phyloP scores from a whole-genome alignment of 306 rosid species.

The Coriaria nepalensis region DNA sequence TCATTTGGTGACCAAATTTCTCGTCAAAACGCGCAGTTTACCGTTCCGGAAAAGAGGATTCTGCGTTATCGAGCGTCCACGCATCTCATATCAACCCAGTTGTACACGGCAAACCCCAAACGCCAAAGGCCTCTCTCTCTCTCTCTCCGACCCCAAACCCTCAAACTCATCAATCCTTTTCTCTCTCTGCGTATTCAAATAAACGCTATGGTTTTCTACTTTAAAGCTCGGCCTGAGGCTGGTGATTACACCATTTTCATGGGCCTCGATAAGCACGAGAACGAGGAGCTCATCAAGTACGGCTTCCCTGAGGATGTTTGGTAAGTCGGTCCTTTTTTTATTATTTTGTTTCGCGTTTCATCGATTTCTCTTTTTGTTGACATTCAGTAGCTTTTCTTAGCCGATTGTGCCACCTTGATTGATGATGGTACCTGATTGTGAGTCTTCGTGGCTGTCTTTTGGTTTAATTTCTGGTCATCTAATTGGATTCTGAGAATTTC shows the following conservation, averaged over 20 bases:
- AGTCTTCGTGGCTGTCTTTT: too few species aligned
- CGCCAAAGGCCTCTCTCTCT: background rate
- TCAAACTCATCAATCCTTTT: conserved; percentile 4
- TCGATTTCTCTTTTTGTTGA: background rate
- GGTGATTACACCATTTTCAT: conserved; percentile 96
- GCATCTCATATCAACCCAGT: too few species aligned
- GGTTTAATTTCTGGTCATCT: too few species aligned
- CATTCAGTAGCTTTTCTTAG: too few species aligned
- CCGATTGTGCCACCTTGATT: too few species aligned
- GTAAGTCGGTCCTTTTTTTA: conserved; percentile 19
- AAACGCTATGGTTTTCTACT: conserved; percentile 77
- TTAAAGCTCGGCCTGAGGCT: conserved; percentile 90
- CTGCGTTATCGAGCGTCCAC: too few species aligned
- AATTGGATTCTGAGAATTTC: too few species aligned
- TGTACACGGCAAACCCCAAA: too few species aligned
- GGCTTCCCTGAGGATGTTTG: conserved; percentile 92
- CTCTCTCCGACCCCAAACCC: conserved; percentile 16
- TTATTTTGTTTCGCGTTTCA: background rate
- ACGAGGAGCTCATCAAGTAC: conserved; percentile 96
- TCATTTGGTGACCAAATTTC: too few species aligned
- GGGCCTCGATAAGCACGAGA: conserved; percentile 97
- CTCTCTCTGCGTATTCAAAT: conserved; percentile 8
- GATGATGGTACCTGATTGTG: too few species aligned
- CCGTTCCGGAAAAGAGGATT: too few species aligned
- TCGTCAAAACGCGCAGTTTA: too few species aligned